Evolutionary conservation across 176 grass and related monocot species (phyloP), one percentile per base, ranked within the genome.

Genomic region (Elaeis guineensis): DNA sequence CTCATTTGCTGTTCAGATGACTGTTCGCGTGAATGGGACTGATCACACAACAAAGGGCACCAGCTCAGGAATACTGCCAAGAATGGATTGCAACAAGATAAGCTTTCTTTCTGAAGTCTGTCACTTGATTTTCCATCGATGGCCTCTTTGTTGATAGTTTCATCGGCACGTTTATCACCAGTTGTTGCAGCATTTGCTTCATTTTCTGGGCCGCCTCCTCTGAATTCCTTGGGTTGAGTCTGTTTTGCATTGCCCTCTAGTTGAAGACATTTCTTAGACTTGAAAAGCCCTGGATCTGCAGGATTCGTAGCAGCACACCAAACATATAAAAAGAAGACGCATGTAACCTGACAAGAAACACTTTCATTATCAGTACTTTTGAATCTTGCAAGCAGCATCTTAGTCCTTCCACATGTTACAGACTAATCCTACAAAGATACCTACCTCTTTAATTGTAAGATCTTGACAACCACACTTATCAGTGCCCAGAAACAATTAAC

Each of bases 231-330:
- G 20, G 18, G 50, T 44, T 48, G 51, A 39, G 65, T 66, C 50
- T 80, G 68, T n/a, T 70, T 78, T 72, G 54, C 71, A 62, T 73
- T 73, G 52, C 65, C 64, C 22, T 80, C 81, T 50, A 77, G 44
- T 66, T 78, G 83, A 26, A 76, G 52, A 79, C 80, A 71, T 30
- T 55, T 85, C 5, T 77, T 25, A 55, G 84, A 81, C 51, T 62
- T 80, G 81, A 80, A 97, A 57, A 97, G 78, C 23, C 93, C 93
- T 4, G 93, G 87, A 69, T 97, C 93, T 15, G 81, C 87, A 29
- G 93, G 93, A 74, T 97, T 80, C 22, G 87, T 83, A 61, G 84
- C 93, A 17, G 93, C 93, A 78, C 87, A 97, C 87, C 87, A 86
- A 59, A 88, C 72, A 65, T 97, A 97, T 30, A 89, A 73, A 65